These are phyloP conservation scores for Ophiostoma sp. DNA, from an alignment of 2,329 filamentous ascomycete species.

Conservation along the genomic window DNA sequence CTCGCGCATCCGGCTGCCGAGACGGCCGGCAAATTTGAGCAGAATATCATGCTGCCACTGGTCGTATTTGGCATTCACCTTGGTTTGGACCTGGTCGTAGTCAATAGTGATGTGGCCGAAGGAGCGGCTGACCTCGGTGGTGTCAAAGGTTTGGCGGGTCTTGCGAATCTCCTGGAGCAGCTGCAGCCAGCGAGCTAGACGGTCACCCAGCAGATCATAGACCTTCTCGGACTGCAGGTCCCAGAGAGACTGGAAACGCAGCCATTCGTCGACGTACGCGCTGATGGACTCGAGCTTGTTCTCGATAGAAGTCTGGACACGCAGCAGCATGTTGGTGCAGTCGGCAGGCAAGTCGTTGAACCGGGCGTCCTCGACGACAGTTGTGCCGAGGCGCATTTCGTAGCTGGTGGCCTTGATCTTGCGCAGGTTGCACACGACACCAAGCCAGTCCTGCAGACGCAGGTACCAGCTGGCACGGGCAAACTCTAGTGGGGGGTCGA, in stretches of 20 bases:
- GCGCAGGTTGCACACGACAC: slow-evolving; percentile 82
- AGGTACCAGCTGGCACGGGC: slow-evolving; percentile 90
- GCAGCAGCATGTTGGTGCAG: slow-evolving; percentile 71
- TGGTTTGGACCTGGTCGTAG: slow-evolving; percentile 97
- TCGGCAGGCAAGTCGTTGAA: slow-evolving; percentile 81
- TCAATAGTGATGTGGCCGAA: slow-evolving; percentile 95
- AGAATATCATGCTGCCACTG: slow-evolving; percentile 99
- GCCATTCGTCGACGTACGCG: slow-evolving; percentile 91
- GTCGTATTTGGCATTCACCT: slow-evolving; percentile 98
- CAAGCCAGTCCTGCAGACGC: slow-evolving; percentile 90
- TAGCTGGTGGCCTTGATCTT: slow-evolving; percentile 95
- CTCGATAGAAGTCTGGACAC: slow-evolving; percentile 79
- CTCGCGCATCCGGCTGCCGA: slow-evolving; percentile 86
- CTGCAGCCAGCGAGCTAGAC: slow-evolving; percentile 88
- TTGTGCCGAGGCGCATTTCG: slow-evolving; percentile 74
- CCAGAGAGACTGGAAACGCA: slow-evolving; percentile 98
- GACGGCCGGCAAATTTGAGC: slow-evolving; percentile 82
- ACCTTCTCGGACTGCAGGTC: slow-evolving; percentile 94
- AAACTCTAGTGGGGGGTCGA: slow-evolving; percentile 88
- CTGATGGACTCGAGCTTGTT: slow-evolving; percentile 74
- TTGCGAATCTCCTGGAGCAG: slow-evolving; percentile 95
- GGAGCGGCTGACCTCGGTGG: slow-evolving; percentile 82
- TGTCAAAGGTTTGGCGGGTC: slow-evolving; percentile 93
- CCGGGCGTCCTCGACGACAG: slow-evolving; percentile 58
- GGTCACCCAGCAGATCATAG: slow-evolving; percentile 84